phyloP scores from a whole-genome alignment of 2,329 filamentous ascomycete genomes.

The Neofusicoccum parvum region DNA sequence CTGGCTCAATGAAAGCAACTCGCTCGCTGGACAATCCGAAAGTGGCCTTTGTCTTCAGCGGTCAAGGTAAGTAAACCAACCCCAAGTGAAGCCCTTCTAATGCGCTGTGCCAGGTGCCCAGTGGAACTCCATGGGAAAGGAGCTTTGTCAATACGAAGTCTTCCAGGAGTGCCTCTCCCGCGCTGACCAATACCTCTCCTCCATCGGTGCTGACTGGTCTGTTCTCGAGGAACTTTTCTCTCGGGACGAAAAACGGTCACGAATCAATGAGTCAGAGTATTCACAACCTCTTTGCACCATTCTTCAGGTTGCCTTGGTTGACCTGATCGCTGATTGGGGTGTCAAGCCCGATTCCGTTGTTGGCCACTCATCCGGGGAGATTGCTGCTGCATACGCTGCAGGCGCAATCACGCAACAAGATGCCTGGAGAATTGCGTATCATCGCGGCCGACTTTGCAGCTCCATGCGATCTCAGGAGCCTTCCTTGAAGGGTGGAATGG shows the following conservation, averaged over 20 bases:
- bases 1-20: neutral
- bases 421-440: slow-evolving; percentile 22
- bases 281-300: slow-evolving; percentile 21
- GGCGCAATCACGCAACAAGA: slow-evolving; percentile 15
- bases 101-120: slow-evolving; percentile 10
- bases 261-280: slow-evolving; percentile 22
- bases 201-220: slow-evolving; percentile 23
- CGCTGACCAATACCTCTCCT: slow-evolving; percentile 17
- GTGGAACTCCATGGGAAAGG: neutral
- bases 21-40: slow-evolving; percentile 7
- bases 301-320: slow-evolving; percentile 21
- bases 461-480: no score
- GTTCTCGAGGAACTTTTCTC: slow-evolving; percentile 26
- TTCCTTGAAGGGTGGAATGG: slow-evolving; percentile 27
- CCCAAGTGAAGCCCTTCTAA: no score
- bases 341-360: slow-evolving; percentile 6
- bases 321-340: slow-evolving; percentile 15
- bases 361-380: slow-evolving; percentile 24
- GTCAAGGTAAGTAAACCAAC: slow-evolving; percentile 31
- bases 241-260: slow-evolving; percentile 25
- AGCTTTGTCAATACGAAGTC: neutral
- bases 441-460: neutral
- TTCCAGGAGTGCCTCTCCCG: slow-evolving; percentile 25
- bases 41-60: slow-evolving; percentile 41
- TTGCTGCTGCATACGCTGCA: slow-evolving; percentile 23